Percentiles rank a stretch among this genome's conserved stretches.
phyloP scores from a whole-genome alignment of 495 filamentous ascomycete species.

The Lophium mytilinum region DNA sequence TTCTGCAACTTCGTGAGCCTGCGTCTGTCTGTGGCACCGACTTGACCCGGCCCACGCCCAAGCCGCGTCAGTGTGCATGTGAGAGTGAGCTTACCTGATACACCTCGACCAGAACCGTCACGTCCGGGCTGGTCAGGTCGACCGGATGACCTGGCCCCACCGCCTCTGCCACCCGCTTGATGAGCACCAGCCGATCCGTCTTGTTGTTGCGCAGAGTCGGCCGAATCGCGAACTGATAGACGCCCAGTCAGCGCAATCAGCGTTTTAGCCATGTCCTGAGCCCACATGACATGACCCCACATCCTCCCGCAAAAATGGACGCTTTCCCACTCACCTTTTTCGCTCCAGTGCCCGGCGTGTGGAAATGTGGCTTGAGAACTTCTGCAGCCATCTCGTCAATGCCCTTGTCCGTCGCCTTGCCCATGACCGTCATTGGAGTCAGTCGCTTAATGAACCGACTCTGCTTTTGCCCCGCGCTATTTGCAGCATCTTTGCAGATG shows the following conservation, averaged over 20 bases:
- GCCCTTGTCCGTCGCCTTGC: slow-evolving; percentile 70
- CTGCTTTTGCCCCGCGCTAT: slow-evolving; percentile 45
- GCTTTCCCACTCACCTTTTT: slow-evolving; percentile 27
- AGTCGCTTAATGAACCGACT: slow-evolving; percentile 75
- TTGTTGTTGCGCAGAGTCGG: slow-evolving; percentile 73
- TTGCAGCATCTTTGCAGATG: slow-evolving; percentile 59
- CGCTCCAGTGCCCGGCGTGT: slow-evolving; percentile 30
- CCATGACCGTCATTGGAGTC: slow-evolving; percentile 67
- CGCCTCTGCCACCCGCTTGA: slow-evolving; percentile 64
- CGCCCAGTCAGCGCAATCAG: slow-evolving; percentile 10
- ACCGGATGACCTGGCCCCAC: slow-evolving; percentile 69
- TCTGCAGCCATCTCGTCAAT: slow-evolving; percentile 61
- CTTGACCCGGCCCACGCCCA: slow-evolving; percentile 1
- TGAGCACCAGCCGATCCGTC: slow-evolving; percentile 62
- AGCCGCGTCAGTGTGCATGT: slow-evolving; percentile 13
- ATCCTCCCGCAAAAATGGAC: slow-evolving; percentile 1
- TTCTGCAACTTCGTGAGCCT: slow-evolving; percentile 44
- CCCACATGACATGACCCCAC: slow-evolving; percentile 1
- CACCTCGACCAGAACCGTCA: slow-evolving; percentile 80
- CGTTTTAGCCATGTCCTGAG: not conserved
- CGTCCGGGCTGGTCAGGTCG: slow-evolving; percentile 71
- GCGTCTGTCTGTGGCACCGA: not conserved
- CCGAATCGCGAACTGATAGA: slow-evolving; percentile 78
- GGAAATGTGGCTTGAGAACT: slow-evolving; percentile 69
- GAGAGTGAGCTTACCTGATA: slow-evolving; percentile 58